Percentiles rank a stretch among this genome's conserved stretches.
Conservation (phyloP, 805 yeast genomes). For the Nakazawaea molendinolei region DNA sequence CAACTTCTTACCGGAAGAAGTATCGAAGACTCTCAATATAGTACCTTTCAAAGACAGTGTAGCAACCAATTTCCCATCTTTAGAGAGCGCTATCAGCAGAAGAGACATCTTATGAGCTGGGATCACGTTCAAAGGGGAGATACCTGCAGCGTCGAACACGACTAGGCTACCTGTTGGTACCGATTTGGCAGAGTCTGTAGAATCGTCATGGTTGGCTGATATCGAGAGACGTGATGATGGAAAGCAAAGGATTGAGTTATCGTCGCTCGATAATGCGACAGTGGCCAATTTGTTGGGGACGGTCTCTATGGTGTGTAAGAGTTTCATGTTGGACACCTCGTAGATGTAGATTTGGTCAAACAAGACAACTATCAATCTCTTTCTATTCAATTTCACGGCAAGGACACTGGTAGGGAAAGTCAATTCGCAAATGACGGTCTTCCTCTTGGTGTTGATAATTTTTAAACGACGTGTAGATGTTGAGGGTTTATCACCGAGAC, state of each 20-base stretch:
- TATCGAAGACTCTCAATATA: constrained; percentile 72
- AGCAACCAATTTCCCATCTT: constrained; percentile 75
- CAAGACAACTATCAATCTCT: constrained; percentile 70
- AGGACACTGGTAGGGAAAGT: constrained; percentile 75
- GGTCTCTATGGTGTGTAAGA: constrained; percentile 64
- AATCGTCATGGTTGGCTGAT: not conserved
- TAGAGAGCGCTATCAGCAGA: constrained; percentile 60
- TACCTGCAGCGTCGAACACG: constrained; percentile 66
- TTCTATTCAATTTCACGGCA: constrained; percentile 72
- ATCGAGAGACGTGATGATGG: constrained; percentile 36
- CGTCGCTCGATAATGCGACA: constrained; percentile 30
- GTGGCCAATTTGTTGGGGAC: constrained; percentile 28
- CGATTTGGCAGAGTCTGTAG: not conserved
- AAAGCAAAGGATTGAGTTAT: constrained; percentile 45
- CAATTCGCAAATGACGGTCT: constrained; percentile 74
- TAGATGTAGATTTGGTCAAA: constrained; percentile 80
- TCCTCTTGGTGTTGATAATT: constrained; percentile 77
- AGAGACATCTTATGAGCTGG: constrained; percentile 82
- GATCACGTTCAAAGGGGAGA: constrained; percentile 73
- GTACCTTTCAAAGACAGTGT: constrained; percentile 92
- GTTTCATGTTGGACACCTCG: constrained; percentile 84
- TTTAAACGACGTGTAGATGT: constrained; percentile 77
- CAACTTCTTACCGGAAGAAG: constrained; percentile 53
- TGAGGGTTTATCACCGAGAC: constrained; percentile 61
- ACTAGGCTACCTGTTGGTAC: constrained; percentile 57